These are phyloP conservation scores for Puccinia sorghi DNA, from an alignment of 1,284 basidiomycete species.

Conservation along the genomic window DNA sequence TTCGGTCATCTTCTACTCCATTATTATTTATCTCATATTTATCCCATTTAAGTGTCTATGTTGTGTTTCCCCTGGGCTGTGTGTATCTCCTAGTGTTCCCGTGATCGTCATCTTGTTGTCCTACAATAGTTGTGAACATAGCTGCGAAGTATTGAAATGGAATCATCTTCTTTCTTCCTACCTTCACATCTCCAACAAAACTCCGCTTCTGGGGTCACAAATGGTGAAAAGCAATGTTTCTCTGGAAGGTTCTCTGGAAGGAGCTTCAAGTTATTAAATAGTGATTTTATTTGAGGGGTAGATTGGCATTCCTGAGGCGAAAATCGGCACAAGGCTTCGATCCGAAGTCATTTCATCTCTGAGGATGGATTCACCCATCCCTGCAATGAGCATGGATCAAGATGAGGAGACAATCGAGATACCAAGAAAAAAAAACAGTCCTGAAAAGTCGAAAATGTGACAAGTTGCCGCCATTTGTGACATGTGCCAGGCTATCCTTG, in stretches of 20 bases:
- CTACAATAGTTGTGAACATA: not conserved
- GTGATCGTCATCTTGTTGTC: not conserved
- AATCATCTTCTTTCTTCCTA: too few relatives aligned
- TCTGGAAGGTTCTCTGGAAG: too few relatives aligned
- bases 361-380: slow-evolving; percentile 85
- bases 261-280: too few relatives aligned
- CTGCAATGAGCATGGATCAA: slow-evolving; percentile 66
- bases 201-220: too few relatives aligned
- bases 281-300: too few relatives aligned
- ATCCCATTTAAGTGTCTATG: not conserved
- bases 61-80: not conserved
- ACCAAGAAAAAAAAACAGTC: too few relatives aligned
- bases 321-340: slow-evolving; percentile 62
- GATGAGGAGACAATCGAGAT: slow-evolving; percentile 79
- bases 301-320: slow-evolving; percentile 25
- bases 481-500: too few relatives aligned
- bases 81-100: not conserved
- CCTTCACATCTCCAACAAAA: too few relatives aligned
- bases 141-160: too few relatives aligned
- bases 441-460: too few relatives aligned
- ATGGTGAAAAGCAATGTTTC: too few relatives aligned
- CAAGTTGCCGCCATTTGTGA: too few relatives aligned
- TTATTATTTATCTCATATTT: not conserved
- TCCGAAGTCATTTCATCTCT: slow-evolving; percentile 74
- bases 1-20: not conserved